phyloP scores from a whole-genome alignment of 1,284 basidiomycete species.

The Hemileia vastatrix region DNA sequence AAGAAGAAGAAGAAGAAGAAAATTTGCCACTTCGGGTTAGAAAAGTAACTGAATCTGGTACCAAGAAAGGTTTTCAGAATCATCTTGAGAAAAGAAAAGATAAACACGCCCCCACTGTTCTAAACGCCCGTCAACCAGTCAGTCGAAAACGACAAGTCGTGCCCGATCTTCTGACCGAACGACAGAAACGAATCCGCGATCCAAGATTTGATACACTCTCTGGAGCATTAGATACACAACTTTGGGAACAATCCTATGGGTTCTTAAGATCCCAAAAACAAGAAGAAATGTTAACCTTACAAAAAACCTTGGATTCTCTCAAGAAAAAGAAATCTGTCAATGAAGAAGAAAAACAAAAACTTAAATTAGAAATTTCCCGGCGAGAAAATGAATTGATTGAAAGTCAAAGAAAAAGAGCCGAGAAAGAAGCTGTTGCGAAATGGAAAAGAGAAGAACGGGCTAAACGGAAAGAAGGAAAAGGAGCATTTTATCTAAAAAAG shows the following conservation, averaged over 20 bases:
- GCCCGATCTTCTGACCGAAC: slow-evolving; percentile 2
- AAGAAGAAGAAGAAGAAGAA: too few relatives aligned
- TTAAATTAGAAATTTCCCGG: not conserved
- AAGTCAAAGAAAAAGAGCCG: slow-evolving; percentile 1
- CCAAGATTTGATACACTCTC: slow-evolving; percentile 15
- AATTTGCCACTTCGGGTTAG: too few relatives aligned
- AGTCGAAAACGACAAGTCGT: slow-evolving; percentile 7
- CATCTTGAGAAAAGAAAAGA: too few relatives aligned
- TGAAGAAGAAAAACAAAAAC: not conserved
- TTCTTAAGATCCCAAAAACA: slow-evolving; percentile 4
- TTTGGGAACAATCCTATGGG: not conserved
- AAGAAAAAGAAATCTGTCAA: not conserved
- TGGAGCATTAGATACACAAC: not conserved
- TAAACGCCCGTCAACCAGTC: slow-evolving; percentile 6
- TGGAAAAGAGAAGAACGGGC: slow-evolving; percentile 10
- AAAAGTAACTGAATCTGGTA: too few relatives aligned
- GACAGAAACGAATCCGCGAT: too few relatives aligned
- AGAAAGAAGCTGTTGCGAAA: slow-evolving; percentile 8
- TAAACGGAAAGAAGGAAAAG: slow-evolving; percentile 18
- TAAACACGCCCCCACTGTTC: slow-evolving; percentile 9
- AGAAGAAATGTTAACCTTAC: not conserved
- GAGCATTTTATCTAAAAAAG: slow-evolving; percentile 13
- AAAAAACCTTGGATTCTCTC: not conserved
- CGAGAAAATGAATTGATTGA: slow-evolving; percentile 7
- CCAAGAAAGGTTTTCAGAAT: too few relatives aligned